phyloP scores from a whole-genome alignment of 805 yeast species.

The Ogataea philodendri region DNA sequence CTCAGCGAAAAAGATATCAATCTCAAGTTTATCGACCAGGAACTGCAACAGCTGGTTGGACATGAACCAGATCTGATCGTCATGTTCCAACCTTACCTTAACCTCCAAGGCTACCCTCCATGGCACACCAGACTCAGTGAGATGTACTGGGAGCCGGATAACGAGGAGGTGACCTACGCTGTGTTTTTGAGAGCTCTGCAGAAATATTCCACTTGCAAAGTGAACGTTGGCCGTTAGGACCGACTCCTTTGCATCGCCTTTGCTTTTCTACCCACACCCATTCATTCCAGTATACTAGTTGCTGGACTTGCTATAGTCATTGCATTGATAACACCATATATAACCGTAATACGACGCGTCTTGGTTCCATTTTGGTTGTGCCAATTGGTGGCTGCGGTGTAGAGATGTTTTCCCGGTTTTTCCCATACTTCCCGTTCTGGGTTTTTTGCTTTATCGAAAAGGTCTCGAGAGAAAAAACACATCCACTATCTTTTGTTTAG shows the following conservation, averaged over 20 bases:
- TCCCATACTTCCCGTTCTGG: no score
- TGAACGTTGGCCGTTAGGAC: slow-evolving; percentile 76
- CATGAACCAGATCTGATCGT: slow-evolving; percentile 90
- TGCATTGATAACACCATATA: slow-evolving; percentile 11
- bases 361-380: background rate
- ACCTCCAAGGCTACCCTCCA: slow-evolving; percentile 94
- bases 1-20: slow-evolving; percentile 65
- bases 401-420: slow-evolving; percentile 8
- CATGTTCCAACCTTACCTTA: slow-evolving; percentile 81
- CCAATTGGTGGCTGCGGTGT: slow-evolving; percentile 8
- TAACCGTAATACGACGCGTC: slow-evolving; percentile 1
- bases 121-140: slow-evolving; percentile 95
- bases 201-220: slow-evolving; percentile 74
- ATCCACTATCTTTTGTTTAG: slow-evolving; percentile 15
- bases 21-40: slow-evolving; percentile 71
- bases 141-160: slow-evolving; percentile 87
- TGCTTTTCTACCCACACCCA: no score
- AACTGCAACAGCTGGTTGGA: slow-evolving; percentile 72
- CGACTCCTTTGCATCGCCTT: slow-evolving; percentile 4
- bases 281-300: background rate
- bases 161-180: slow-evolving; percentile 73
- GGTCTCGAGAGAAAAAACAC: slow-evolving; percentile 15
- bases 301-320: slow-evolving; percentile 8
- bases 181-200: slow-evolving; percentile 78
- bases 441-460: slow-evolving; percentile 8